A percentile compares a stretch with the other conserved stretches of the same genome.
Conservation (phyloP, 169 alveolate genomes). For the Eimeria mitis region DNA sequence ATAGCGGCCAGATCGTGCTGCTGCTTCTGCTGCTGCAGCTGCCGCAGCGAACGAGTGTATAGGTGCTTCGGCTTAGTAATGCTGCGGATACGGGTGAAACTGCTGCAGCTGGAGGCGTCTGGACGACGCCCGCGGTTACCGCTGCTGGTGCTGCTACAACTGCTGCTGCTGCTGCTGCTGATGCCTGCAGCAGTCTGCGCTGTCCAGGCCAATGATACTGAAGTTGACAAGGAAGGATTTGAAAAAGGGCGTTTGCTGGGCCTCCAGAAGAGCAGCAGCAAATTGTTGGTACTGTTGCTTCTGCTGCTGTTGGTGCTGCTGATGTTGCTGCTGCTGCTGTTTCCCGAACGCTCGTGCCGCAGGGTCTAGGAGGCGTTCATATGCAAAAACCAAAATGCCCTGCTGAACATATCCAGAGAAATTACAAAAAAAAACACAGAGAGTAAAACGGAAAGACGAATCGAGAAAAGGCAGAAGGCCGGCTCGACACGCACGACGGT, state of each 20-base stretch:
- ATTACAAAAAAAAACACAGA: neutral
- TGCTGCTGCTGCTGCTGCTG: neutral
- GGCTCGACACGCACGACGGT: conserved; percentile 7
- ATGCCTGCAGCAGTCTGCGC: neutral
- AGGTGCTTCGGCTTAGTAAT: neutral
- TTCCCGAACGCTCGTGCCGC: neutral
- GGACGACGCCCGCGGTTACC: neutral
- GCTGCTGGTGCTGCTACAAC: neutral
- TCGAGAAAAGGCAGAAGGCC: no score
- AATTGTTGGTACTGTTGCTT: no score
- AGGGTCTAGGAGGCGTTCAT: neutral
- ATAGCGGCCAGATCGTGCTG: neutral
- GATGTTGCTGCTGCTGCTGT: no score
- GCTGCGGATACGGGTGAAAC: no score
- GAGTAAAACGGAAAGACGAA: neutral
- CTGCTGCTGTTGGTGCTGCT: no score
- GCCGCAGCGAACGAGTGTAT: neutral
- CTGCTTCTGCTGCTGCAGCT: neutral
- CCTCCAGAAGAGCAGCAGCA: no score
- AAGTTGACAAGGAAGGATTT: neutral
- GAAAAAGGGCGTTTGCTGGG: neutral
- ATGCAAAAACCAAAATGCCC: neutral
- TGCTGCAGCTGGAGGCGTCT: neutral
- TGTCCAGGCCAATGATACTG: neutral
- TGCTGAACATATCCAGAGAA: neutral